Evolutionary conservation across 495 filamentous ascomycete species (phyloP), one percentile per base, ranked within the genome.

Genomic region (Polyplosphaeria fusca): DNA sequence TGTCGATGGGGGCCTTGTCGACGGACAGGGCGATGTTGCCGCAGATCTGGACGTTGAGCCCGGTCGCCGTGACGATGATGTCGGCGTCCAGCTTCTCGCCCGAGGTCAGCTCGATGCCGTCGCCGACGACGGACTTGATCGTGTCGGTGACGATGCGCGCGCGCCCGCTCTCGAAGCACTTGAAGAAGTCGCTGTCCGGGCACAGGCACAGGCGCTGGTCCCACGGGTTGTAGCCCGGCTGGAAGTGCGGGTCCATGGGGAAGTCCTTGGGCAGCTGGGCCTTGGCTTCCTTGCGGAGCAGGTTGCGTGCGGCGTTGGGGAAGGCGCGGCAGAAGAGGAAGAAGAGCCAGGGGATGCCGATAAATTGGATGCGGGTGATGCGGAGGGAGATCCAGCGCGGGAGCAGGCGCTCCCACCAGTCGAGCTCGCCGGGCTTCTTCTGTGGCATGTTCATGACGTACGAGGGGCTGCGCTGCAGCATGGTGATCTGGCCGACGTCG

Each of bases 21-120:
- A 88, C 79, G 2, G 64, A 63, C 13, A 86, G 47, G 0, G 60
- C 47, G 3, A 81, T 70, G 4, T 75, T 74, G 20, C 79, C 78
- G 0, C 78, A 77, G 7, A 87, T 66, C 18, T 71, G 70, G 38
- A 88, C 63, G 39, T 77, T 76, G 1, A 93, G 72, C 1, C 87
- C 87, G 0, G 88, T 93, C 0, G 87, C 87, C 0, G 86, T 87
- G 56, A 91, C 70, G 65, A 91, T 86, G 61, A 87, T 82, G 69
- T 91, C 86, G 0, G 84, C 81, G 1, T 82, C 74, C 2, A 91
- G 63, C 0, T 65, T 67, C 42, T 79, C 74, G 16, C 84, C 86
- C 11, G 44, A 61, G 0, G 77, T 77, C 19, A 88, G 76, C 16
- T 68, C 57, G 52, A 92, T 83, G 1, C 80, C 77, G 12, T 76